A percentile compares a stretch with the other conserved stretches of the same genome.
Conservation (phyloP, 768 basidiomycete species). For the Trametes sanguinea region DNA sequence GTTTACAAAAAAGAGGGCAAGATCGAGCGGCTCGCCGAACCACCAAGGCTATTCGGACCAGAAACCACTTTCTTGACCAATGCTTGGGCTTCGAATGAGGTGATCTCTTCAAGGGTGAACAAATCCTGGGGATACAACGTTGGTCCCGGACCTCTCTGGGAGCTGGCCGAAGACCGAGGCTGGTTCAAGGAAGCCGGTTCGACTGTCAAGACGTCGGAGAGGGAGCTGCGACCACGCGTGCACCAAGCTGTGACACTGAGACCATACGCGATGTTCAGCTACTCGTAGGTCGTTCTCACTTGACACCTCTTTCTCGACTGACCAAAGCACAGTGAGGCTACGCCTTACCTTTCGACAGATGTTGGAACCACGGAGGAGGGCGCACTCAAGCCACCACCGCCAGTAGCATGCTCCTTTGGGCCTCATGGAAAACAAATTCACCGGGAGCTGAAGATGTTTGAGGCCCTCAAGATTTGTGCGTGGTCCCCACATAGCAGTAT, state of each 20-base stretch:
- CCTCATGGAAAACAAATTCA: constrained; percentile 54
- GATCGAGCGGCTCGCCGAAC: constrained; percentile 57
- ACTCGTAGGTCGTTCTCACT: constrained; percentile 11
- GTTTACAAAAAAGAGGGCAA: constrained; percentile 51
- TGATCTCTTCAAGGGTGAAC: constrained; percentile 57
- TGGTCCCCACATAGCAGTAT: background rate
- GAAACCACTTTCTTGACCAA: constrained; percentile 50
- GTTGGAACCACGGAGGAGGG: constrained; percentile 51
- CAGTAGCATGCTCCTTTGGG: constrained; percentile 67
- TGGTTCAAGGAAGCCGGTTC: constrained; percentile 69
- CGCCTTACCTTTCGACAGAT: constrained; percentile 61
- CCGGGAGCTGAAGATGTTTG: constrained; percentile 54
- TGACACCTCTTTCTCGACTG: background rate
- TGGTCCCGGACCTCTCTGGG: constrained; percentile 78
- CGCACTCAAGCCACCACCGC: constrained; percentile 51
- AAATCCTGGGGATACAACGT: constrained; percentile 76
- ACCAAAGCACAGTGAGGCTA: constrained; percentile 48
- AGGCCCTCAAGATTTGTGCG: constrained; percentile 60
- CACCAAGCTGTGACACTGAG: constrained; percentile 41
- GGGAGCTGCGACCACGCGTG: constrained; percentile 59
- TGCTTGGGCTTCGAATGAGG: constrained; percentile 50
- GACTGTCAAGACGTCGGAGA: constrained; percentile 41
- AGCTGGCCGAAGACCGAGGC: constrained; percentile 72
- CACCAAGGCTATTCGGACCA: constrained; percentile 52
- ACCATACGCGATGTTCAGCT: constrained; percentile 7